Evolutionary conservation across 768 basidiomycete species (phyloP), one percentile per base, ranked within the genome.

Genomic region (Suillus subluteus): DNA sequence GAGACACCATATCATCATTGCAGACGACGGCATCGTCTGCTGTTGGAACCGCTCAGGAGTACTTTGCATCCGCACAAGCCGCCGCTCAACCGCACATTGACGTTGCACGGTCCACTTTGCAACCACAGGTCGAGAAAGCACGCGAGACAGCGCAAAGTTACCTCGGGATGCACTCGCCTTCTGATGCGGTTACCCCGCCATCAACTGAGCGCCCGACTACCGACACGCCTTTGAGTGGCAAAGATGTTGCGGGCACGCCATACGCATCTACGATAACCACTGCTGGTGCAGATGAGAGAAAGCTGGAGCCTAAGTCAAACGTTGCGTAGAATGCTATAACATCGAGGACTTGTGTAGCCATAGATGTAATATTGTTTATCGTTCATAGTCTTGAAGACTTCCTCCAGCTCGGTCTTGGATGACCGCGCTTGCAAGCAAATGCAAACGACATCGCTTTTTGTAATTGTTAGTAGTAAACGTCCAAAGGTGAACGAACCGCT

Each of bases 171-270:
- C 59, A 61, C 26, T 44, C 52, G 40, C 56, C 40, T 58, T 59
- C 68, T 43, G 64, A 54, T 26, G 63, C 59, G 12, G 68, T 62
- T 41, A 63, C 70, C 4, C 67, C 68, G 21, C 66, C 65, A 64
- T 59, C 44, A 40, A 26, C 46, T 9, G 69, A 69, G 6, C 72
- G 72, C 62, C 72, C 81, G 2, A 38, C 54, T 18, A 79, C 82
- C 3, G 81, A 74, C 30, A 79, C 82, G 12, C 79, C 81, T 0
- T 70, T 84, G 74, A 82, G 77, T 48, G 81, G 79, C 2, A 64
- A 74, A 2, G 74, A 81, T 64, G 73, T 74, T 6, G 71, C 80
- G 35, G 75, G 72, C 30, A 74, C 73, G 16, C 80, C 73, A 9
- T 73, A 70, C 65, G 69, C 70, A 26, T 63, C 71, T 2, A 71